Evolutionary conservation across 75 land plant genomes (phyloP), one percentile per base, ranked within the genome.

Genomic region (Picea sitchensis): DNA sequence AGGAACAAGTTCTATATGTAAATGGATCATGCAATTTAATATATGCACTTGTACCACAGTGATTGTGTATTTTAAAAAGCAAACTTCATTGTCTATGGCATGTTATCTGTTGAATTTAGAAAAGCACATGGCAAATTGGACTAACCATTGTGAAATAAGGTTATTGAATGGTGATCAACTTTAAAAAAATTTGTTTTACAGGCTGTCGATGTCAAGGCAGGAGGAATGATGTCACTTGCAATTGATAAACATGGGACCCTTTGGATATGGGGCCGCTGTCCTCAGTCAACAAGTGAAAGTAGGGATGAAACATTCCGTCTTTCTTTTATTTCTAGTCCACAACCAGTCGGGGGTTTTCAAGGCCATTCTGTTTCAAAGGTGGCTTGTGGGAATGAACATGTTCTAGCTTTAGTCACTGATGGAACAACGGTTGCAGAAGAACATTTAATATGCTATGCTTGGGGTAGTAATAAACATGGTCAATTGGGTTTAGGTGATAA

Each of bases 251-350:
- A 81, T 38, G 96, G 96, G n/a, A 80, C 64, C 58, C 89, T 94
- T 17, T 94, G 96, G 96, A 84, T 94, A 73, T 94, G 96, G 96
- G 96, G 96, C 1, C 82, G 89, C 63, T 91, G 91, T 77, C 94
- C 94, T 38, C 73, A 61, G 47, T 84, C 78, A 4, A n/a, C 76
- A 31, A 84, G 38, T 65, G 81, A 81, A 30, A 36, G 61, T 14
- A 61, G 58, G 13, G 78, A 78, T 59, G 88, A 77, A 30, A 67
- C 80, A 26, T 94, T 87, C 69, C 64, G 78, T 58, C 84, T 89
- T 77, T 75, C 67, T 41, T 83, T 84, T 81, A 79, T 84, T 62
- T 59, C 83, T 23, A 77, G 26, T 58, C 96, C 96, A 34, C 63
- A 65, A 69, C 94, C 90, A 14, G 86, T 92, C 30, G 68, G 80